Evolutionary conservation across 2,329 filamentous ascomycete genomes (phyloP).

Genomic region (Fusarium chaquense): DNA sequence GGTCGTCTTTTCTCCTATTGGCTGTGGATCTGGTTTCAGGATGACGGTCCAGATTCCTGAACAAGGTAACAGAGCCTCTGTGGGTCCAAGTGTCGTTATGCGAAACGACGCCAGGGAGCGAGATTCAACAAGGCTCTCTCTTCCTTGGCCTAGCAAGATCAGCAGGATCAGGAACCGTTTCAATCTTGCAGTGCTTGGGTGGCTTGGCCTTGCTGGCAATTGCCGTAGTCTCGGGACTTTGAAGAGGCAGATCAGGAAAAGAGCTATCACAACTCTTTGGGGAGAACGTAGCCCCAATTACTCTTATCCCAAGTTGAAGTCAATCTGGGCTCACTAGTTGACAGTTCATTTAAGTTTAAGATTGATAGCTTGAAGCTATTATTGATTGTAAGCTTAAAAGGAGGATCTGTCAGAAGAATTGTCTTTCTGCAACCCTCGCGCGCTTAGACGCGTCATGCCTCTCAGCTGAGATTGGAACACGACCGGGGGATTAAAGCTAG

Average conservation of each 20-base stretch:
- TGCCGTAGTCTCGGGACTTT: not conserved
- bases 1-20: slow-evolving; percentile 28
- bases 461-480: slow-evolving; percentile 1
- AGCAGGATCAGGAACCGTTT: slow-evolving; percentile 17
- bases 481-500: not conserved
- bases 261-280: not conserved
- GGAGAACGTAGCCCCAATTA: not conserved
- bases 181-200: not conserved
- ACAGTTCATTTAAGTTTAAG: not conserved
- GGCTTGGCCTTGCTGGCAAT: not conserved
- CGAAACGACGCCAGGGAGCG: slow-evolving; percentile 8
- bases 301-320: too few species aligned
- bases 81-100: slow-evolving; percentile 10
- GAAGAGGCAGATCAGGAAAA: not conserved
- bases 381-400: slow-evolving; percentile 5
- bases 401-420: not conserved
- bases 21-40: slow-evolving; percentile 33
- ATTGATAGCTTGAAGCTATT: not conserved
- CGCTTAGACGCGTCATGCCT: slow-evolving; percentile 3
- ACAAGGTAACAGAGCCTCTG: slow-evolving; percentile 26
- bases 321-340: not conserved
- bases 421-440: not conserved
- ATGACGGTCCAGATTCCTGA: slow-evolving; percentile 17
- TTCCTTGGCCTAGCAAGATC: not conserved
- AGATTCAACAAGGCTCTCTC: not conserved